Evolutionary conservation across 371 early-diverging fungal genomes (phyloP).

Genomic region (Mortierella sp.): DNA sequence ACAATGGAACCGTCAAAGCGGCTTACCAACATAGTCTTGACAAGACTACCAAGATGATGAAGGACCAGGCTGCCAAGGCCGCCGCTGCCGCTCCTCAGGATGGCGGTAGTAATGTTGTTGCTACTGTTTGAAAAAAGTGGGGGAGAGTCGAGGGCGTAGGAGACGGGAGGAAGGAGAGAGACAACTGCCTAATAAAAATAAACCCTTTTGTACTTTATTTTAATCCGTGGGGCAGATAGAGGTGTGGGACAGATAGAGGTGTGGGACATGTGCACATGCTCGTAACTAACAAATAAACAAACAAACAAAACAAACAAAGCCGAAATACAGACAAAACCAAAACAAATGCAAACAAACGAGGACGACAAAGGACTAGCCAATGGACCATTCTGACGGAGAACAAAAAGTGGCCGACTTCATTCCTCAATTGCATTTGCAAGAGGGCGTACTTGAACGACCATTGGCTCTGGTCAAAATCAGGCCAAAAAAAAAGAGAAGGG

Average conservation of each 20-base stretch:
- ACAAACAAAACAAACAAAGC: neutral
- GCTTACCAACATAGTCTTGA: conserved; percentile 8
- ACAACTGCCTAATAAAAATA: neutral
- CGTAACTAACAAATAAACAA: neutral
- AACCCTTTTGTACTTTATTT: neutral
- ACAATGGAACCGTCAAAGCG: conserved; percentile 12
- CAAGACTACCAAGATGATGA: conserved; percentile 21
- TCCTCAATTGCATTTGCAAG: too few relatives aligned
- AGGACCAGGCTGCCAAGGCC: neutral
- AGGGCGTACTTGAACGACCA: too few relatives aligned
- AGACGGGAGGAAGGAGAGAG: neutral
- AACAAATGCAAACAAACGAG: neutral
- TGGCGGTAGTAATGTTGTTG: neutral
- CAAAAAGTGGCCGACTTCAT: neutral
- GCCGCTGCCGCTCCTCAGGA: neutral
- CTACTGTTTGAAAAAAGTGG: neutral
- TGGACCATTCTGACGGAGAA: neutral
- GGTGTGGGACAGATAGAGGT: neutral
- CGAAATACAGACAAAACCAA: neutral
- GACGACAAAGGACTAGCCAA: neutral
- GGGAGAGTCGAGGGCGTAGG: neutral
- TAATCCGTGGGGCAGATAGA: neutral
- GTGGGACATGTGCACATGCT: neutral
- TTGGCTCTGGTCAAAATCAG: too few relatives aligned
- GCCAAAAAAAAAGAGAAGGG: too few relatives aligned